Evolutionary conservation across 192 early-diverging fungal species (phyloP).

Genomic region (Coemansia sp.): DNA sequence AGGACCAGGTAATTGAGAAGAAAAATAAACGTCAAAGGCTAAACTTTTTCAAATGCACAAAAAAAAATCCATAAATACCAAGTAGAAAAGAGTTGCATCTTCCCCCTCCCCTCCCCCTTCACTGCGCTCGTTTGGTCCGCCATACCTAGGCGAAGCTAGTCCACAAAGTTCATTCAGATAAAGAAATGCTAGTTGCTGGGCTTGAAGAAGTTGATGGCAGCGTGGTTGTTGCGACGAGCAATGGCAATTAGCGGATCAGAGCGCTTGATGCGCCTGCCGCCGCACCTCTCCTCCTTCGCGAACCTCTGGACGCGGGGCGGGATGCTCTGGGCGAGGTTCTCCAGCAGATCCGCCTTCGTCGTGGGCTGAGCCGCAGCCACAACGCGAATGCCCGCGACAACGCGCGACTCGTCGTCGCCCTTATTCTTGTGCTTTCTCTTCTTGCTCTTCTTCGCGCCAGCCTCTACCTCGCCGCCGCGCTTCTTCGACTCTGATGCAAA

Average conservation of each 20-base stretch:
- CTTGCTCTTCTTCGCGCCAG: constrained; percentile 13
- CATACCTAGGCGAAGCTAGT: neutral
- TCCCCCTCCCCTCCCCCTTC: neutral
- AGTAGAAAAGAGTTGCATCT: neutral
- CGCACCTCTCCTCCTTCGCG: constrained; percentile 21
- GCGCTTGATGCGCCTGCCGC: constrained; percentile 35
- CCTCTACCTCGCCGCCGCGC: neutral
- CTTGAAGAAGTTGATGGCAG: constrained; percentile 43
- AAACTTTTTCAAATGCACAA: neutral
- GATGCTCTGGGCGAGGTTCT: constrained; percentile 34
- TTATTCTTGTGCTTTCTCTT: constrained; percentile 20
- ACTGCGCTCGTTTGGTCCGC: neutral
- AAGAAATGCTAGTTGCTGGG: neutral
- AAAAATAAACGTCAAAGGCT: neutral
- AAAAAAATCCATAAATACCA: neutral
- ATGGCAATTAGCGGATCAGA: constrained; percentile 40
- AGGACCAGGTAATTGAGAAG: neutral
- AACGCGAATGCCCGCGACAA: constrained; percentile 48
- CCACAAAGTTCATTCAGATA: neutral
- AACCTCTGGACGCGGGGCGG: constrained; percentile 22
- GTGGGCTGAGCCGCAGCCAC: constrained; percentile 26
- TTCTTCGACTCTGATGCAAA: constrained; percentile 31
- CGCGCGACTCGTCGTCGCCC: constrained; percentile 23
- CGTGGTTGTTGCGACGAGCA: constrained; percentile 33
- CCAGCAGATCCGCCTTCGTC: constrained; percentile 23